These are phyloP conservation scores for Tylopilus orsonianus DNA, from an alignment of 1,284 basidiomycete species.

Conservation along the genomic window DNA sequence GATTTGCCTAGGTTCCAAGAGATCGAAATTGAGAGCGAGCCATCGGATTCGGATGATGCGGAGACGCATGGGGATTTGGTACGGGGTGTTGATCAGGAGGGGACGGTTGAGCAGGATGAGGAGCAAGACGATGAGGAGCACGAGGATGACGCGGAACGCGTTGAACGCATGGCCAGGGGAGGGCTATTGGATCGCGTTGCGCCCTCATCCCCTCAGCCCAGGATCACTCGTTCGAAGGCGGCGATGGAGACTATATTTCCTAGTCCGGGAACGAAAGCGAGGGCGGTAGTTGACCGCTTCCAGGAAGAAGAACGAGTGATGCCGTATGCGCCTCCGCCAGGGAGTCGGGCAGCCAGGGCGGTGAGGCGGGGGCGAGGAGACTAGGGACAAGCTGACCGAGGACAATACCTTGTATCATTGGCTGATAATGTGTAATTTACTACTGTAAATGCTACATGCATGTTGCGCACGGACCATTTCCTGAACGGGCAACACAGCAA, in stretches of 20 bases:
- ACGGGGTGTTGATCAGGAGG: not conserved
- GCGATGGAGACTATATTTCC: conserved; percentile 7
- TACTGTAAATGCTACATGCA: not conserved
- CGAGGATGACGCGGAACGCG: conserved; percentile 10
- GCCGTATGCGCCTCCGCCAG: conserved; percentile 11
- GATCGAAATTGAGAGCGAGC: conserved; percentile 11
- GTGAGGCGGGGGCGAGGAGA: not conserved
- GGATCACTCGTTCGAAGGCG: conserved; percentile 13
- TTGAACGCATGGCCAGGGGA: conserved; percentile 18
- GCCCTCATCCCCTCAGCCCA: not conserved
- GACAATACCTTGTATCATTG: no score
- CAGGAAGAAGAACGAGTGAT: conserved; percentile 1
- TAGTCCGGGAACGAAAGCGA: conserved; percentile 20
- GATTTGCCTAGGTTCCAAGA: conserved; percentile 16
- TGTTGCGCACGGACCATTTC: conserved; percentile 21
- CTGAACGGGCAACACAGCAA: conserved; percentile 9
- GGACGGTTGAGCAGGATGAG: not conserved
- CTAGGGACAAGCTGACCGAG: not conserved
- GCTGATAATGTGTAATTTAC: no score
- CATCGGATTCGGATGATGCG: conserved; percentile 32
- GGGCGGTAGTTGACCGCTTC: conserved; percentile 15
- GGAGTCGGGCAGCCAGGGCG: conserved; percentile 13
- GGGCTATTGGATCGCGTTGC: conserved; percentile 3
- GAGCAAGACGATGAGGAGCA: not conserved
- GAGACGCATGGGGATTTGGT: conserved; percentile 27